A percentile compares a stretch with the other conserved stretches of the same genome.
Evolutionary conservation across 306 rosid species (phyloP).

Genomic region (Mucuna pruriens): DNA sequence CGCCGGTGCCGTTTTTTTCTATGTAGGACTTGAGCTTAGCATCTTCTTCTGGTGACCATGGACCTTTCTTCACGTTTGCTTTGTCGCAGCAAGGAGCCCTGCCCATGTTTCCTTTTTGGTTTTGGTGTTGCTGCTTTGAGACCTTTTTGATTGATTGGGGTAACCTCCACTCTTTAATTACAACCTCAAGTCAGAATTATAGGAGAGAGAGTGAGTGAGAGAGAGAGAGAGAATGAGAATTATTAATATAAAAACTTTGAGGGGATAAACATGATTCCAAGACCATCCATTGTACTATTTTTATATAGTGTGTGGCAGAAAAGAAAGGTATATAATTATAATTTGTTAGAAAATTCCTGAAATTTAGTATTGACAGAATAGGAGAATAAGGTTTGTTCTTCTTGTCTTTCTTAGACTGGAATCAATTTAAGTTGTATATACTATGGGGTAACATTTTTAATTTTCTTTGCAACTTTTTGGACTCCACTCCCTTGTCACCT

Average conservation of each 20-base stretch:
- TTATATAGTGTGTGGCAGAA: constrained; percentile 47
- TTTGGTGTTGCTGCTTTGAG: constrained; percentile 37
- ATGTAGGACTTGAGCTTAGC: constrained; percentile 53
- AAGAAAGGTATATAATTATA: constrained; percentile 32
- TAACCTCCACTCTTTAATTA: constrained; percentile 34
- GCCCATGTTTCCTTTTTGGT: constrained; percentile 59
- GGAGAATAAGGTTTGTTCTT: constrained; percentile 71
- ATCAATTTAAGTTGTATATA: constrained; percentile 48
- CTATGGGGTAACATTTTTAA: constrained; percentile 28
- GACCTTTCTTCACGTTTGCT: constrained; percentile 63
- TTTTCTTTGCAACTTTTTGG: constrained; percentile 40
- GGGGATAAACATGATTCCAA: constrained; percentile 57
- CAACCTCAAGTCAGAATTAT: constrained; percentile 39
- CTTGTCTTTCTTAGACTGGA: constrained; percentile 77
- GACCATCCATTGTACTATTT: constrained; percentile 40
- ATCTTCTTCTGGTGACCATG: constrained; percentile 65
- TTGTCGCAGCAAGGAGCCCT: constrained; percentile 82
- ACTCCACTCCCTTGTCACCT: constrained; percentile 26
- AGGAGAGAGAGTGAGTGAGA: constrained; percentile 48
- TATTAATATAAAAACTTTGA: constrained; percentile 44
- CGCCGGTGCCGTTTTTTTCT: constrained; percentile 54
- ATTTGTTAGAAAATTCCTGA: constrained; percentile 46
- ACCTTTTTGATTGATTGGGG: constrained; percentile 47
- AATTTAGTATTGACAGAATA: constrained; percentile 67
- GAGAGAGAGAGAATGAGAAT: constrained; percentile 4